Conservation (phyloP, 192 early-diverging fungal species). For the Rhizophagus prolifer region DNA sequence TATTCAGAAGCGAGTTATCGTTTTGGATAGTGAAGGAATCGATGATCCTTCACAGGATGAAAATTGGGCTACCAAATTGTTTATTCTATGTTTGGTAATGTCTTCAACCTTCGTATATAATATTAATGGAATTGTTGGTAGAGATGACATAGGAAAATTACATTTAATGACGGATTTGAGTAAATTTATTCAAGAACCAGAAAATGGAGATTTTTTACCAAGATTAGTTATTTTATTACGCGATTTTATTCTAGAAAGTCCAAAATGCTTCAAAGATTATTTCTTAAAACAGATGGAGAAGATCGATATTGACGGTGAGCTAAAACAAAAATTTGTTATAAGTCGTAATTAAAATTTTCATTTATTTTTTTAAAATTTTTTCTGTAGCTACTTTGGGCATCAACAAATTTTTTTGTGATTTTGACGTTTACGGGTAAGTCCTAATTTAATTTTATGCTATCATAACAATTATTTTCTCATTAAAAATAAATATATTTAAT, state of each 20-base stretch:
- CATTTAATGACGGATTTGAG: slow-evolving; percentile 22
- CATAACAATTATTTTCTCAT: too few species aligned
- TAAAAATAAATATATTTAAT: too few species aligned
- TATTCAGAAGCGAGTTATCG: background rate
- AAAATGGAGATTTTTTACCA: slow-evolving; percentile 9
- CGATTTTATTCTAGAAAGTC: slow-evolving; percentile 1
- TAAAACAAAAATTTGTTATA: too few species aligned
- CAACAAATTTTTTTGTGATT: too few species aligned
- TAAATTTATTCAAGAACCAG: slow-evolving; percentile 3
- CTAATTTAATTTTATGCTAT: too few species aligned
- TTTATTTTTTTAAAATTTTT: too few species aligned
- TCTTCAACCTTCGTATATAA: slow-evolving; percentile 27
- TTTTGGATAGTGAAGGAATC: slow-evolving; percentile 22
- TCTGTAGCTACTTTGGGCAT: too few species aligned
- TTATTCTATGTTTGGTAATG: slow-evolving; percentile 15
- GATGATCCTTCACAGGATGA: slow-evolving; percentile 21
- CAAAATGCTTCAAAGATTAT: background rate
- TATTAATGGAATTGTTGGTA: slow-evolving; percentile 12
- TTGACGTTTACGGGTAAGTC: too few species aligned
- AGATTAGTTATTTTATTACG: slow-evolving; percentile 13
- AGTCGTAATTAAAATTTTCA: too few species aligned
- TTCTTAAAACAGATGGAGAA: slow-evolving; percentile 5
- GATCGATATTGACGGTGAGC: background rate
- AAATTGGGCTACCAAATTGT: slow-evolving; percentile 17
- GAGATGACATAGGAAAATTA: slow-evolving; percentile 17